Conservation (phyloP, 441 rosid species). For the Bocquillonia castaneifolia region DNA sequence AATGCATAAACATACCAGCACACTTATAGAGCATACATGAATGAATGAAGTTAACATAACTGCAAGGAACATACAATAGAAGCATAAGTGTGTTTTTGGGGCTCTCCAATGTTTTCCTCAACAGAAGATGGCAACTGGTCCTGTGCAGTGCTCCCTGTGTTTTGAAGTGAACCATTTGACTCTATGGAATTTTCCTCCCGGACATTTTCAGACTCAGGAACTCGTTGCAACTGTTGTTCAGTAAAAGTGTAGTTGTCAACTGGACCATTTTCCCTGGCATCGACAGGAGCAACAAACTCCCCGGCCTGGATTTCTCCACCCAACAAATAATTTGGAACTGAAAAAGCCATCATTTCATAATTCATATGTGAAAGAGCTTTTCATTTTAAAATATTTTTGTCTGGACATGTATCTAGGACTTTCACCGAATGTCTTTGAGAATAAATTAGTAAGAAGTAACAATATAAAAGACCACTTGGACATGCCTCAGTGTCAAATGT, state of each 20-base stretch:
- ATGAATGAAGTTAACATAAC: conserved; percentile 15
- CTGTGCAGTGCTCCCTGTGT: conserved; percentile 24
- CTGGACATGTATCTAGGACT: neutral
- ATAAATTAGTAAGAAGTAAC: neutral
- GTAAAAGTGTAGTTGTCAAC: conserved; percentile 40
- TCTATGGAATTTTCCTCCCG: conserved; percentile 32
- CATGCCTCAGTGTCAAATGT: neutral
- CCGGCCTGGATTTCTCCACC: conserved; percentile 41
- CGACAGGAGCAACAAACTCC: conserved; percentile 38
- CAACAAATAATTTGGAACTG: conserved; percentile 50
- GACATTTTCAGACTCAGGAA: conserved; percentile 31
- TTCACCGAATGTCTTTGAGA: neutral
- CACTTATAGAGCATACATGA: neutral
- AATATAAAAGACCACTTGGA: neutral
- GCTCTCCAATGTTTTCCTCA: conserved; percentile 48
- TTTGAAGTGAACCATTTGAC: conserved; percentile 34
- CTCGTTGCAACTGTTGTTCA: conserved; percentile 41
- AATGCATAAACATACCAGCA: neutral
- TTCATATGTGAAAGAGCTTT: neutral
- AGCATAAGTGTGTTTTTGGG: conserved; percentile 65
- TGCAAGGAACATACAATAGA: conserved; percentile 52
- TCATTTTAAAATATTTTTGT: neutral
- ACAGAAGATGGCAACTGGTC: conserved; percentile 37
- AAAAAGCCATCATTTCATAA: conserved; percentile 16
- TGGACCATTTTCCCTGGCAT: conserved; percentile 41